Percentiles rank a stretch among this genome's conserved stretches.
These are phyloP conservation scores for Casuarina cunninghamiana DNA, from an alignment of 306 rosid genomes.

Conservation along the genomic window DNA sequence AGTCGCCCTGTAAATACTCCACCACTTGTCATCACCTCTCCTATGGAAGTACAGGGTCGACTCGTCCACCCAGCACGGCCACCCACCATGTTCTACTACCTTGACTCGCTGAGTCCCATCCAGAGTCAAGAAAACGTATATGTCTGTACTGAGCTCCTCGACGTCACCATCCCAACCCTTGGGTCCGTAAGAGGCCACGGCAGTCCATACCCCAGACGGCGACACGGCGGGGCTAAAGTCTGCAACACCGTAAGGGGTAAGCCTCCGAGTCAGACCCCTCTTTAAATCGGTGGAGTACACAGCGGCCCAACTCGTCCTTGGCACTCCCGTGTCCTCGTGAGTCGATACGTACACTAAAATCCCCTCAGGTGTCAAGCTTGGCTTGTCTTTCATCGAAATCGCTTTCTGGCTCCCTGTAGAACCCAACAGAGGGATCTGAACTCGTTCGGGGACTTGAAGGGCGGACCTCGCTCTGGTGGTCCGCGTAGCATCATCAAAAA, in stretches of 20 bases:
- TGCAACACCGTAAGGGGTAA: conserved; percentile 69
- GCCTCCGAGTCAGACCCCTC: conserved; percentile 60
- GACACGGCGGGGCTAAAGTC: conserved; percentile 88
- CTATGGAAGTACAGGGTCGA: conserved; percentile 78
- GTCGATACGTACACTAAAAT: conserved; percentile 68
- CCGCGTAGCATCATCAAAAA: conserved; percentile 15
- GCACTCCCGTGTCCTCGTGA: conserved; percentile 55
- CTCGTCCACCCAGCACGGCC: conserved; percentile 87
- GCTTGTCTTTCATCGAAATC: conserved; percentile 71
- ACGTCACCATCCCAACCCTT: conserved; percentile 80
- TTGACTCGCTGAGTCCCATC: conserved; percentile 70
- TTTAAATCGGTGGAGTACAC: conserved; percentile 69
- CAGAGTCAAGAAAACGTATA: conserved; percentile 63
- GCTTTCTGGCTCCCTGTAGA: background rate
- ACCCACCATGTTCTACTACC: conserved; percentile 82
- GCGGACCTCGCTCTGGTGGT: conserved; percentile 34
- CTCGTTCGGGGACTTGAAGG: conserved; percentile 42
- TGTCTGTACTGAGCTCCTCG: conserved; percentile 73
- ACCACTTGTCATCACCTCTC: conserved; percentile 70
- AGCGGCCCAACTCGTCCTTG: conserved; percentile 73
- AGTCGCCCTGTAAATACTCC: conserved; percentile 72
- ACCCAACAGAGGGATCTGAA: conserved; percentile 57
- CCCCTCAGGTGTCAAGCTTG: conserved; percentile 48
- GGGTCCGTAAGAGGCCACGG: conserved; percentile 77
- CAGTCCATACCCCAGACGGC: conserved; percentile 74